Conservation (phyloP, 306 rosid species). For the Dalbergia oliveri region DNA sequence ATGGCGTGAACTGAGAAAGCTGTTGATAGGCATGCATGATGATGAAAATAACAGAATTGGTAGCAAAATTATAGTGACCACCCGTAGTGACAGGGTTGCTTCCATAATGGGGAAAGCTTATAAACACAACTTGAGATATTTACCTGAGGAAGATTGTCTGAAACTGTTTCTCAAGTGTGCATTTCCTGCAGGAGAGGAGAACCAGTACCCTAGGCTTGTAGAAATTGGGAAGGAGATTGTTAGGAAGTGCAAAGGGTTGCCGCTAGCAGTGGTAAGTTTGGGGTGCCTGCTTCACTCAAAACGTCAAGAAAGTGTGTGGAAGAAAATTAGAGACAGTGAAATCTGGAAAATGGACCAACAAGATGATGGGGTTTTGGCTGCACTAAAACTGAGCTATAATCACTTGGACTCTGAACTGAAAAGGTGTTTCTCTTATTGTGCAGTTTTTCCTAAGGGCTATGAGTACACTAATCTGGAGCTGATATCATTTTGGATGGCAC, state of each 20-base stretch:
- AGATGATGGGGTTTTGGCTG: slow-evolving; percentile 45
- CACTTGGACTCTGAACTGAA: slow-evolving; percentile 35
- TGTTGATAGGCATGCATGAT: slow-evolving; percentile 13
- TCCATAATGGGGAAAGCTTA: slow-evolving; percentile 34
- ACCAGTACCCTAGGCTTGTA: slow-evolving; percentile 30
- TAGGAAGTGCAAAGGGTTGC: slow-evolving; percentile 45
- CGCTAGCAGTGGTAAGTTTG: slow-evolving; percentile 40
- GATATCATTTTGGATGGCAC: slow-evolving; percentile 49
- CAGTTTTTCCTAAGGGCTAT: slow-evolving; percentile 43
- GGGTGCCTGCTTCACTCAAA: slow-evolving; percentile 32
- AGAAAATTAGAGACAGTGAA: slow-evolving; percentile 40
- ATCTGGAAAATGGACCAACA: slow-evolving; percentile 36
- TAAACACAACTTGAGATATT: slow-evolving; percentile 20
- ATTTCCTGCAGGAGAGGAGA: slow-evolving; percentile 14
- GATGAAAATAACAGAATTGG: slow-evolving; percentile 1
- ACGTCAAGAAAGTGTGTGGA: slow-evolving; percentile 36
- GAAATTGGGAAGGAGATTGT: slow-evolving; percentile 46
- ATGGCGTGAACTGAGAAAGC: slow-evolving; percentile 25
- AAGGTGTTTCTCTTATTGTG: slow-evolving; percentile 39
- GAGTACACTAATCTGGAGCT: slow-evolving; percentile 35
- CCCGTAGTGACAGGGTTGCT: slow-evolving; percentile 6
- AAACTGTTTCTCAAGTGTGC: slow-evolving; percentile 41
- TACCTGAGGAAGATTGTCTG: slow-evolving; percentile 43
- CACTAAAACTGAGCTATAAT: slow-evolving; percentile 41
- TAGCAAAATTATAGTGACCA: slow-evolving; percentile 19